Evolutionary conservation across 1,284 basidiomycete genomes (phyloP).

Genomic region (Pterula multifida): DNA sequence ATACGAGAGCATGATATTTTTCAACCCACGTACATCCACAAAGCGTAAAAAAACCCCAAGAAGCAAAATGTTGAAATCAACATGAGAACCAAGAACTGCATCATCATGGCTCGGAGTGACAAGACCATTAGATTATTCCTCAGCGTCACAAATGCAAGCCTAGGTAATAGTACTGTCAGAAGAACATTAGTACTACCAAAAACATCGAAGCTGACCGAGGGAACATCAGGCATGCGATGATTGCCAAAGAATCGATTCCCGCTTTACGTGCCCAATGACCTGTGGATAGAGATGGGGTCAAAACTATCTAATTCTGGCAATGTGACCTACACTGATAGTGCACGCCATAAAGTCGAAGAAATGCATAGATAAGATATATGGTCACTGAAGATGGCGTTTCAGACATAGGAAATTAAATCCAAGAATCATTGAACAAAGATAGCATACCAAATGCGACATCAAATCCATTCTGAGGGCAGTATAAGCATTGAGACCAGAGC

Average conservation of each 20-base stretch:
- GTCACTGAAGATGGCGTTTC: conserved; percentile 36
- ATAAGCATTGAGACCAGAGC: background rate
- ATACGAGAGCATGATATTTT: background rate
- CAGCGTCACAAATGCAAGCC: conserved; percentile 79
- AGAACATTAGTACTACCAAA: background rate
- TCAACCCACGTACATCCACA: conserved; percentile 77
- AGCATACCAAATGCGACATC: conserved; percentile 72
- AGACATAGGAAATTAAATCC: background rate
- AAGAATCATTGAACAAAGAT: background rate
- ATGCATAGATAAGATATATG: conserved; percentile 65
- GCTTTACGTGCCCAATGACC: conserved; percentile 48
- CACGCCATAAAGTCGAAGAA: conserved; percentile 63
- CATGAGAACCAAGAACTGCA: conserved; percentile 73
- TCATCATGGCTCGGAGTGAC: conserved; percentile 70
- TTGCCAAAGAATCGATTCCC: conserved; percentile 62
- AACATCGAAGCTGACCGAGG: conserved; percentile 43
- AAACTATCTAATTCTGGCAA: conserved; percentile 3
- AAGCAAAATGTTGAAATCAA: conserved; percentile 84
- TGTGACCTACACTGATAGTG: conserved; percentile 28
- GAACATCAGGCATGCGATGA: conserved; percentile 81
- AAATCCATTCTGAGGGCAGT: conserved; percentile 63
- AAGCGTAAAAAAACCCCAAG: conserved; percentile 80
- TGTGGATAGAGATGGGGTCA: conserved; percentile 15
- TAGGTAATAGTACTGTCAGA: conserved; percentile 15
- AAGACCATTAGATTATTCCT: conserved; percentile 79